A percentile compares a stretch with the other conserved stretches of the same genome.
phyloP scores from a whole-genome alignment of 2,329 filamentous ascomycete species.

The Aschersonia sp. region DNA sequence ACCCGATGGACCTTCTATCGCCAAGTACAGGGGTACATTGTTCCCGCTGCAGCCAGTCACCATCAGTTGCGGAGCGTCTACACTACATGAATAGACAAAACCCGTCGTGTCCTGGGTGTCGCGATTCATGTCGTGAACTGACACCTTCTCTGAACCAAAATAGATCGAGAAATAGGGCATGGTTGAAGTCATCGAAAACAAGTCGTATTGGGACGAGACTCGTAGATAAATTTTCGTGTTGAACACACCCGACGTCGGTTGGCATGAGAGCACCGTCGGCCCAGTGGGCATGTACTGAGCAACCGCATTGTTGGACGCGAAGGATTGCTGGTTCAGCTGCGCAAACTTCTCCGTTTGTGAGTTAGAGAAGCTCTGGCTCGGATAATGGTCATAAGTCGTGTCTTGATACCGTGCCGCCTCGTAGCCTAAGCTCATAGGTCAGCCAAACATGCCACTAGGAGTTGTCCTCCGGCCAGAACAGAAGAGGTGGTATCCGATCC shows the following conservation, averaged over 20 bases:
- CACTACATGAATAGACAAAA: slow-evolving; percentile 58
- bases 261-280: slow-evolving; percentile 52
- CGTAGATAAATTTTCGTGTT: slow-evolving; percentile 62
- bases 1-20: slow-evolving; percentile 36
- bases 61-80: slow-evolving; percentile 51
- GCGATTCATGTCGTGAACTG: slow-evolving; percentile 45
- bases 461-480: too few relatives aligned
- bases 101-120: slow-evolving; percentile 40
- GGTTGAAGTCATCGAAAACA: slow-evolving; percentile 42
- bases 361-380: slow-evolving; percentile 28
- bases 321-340: slow-evolving; percentile 41
- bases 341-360: slow-evolving; percentile 34
- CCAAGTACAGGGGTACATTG: slow-evolving; percentile 40
- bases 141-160: slow-evolving; percentile 65
- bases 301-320: slow-evolving; percentile 46
- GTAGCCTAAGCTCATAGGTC: slow-evolving; percentile 27
- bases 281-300: slow-evolving; percentile 50
- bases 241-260: slow-evolving; percentile 52
- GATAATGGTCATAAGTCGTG: slow-evolving; percentile 37
- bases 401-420: slow-evolving; percentile 48
- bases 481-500: not conserved
- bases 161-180: slow-evolving; percentile 48
- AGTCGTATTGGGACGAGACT: slow-evolving; percentile 61
- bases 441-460: not conserved
- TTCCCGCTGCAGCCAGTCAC: slow-evolving; percentile 33